A percentile compares a stretch with the other conserved stretches of the same genome.
These are phyloP conservation scores for Zychaea mexicana DNA, from an alignment of 371 early-diverging fungal genomes.

Conservation along the genomic window DNA sequence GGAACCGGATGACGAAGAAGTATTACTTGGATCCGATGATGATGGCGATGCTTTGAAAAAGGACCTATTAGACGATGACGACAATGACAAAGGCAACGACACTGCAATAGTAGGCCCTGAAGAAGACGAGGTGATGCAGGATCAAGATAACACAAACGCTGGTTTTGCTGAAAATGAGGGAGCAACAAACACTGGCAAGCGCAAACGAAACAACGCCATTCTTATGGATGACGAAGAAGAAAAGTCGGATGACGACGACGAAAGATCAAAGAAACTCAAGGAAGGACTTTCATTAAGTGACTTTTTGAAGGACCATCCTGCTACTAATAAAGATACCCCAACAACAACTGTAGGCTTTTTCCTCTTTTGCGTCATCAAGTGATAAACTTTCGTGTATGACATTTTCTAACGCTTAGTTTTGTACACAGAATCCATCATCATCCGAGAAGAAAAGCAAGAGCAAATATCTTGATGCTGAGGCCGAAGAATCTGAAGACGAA, in stretches of 20 bases:
- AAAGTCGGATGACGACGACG: slow-evolving; percentile 12
- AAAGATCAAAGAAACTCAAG: slow-evolving; percentile 12
- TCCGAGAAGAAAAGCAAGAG: slow-evolving; percentile 14
- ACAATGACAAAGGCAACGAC: neutral
- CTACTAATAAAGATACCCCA: neutral
- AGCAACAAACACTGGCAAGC: neutral
- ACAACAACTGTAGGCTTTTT: neutral
- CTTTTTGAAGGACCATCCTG: neutral
- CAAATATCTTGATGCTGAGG: slow-evolving; percentile 48
- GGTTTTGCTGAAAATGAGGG: neutral
- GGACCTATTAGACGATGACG: neutral
- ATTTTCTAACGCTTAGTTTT: too few species aligned
- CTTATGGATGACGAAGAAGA: slow-evolving; percentile 13
- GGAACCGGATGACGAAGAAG: slow-evolving; percentile 8
- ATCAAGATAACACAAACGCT: neutral
- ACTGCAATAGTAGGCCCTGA: neutral
- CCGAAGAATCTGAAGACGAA: slow-evolving; percentile 54
- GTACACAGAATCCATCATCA: too few species aligned
- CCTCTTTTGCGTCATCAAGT: neutral
- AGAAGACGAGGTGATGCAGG: neutral
- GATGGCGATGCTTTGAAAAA: slow-evolving; percentile 3
- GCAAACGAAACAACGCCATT: slow-evolving; percentile 4
- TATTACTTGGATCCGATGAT: slow-evolving; percentile 6
- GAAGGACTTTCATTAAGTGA: slow-evolving; percentile 18
- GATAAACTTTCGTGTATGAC: too few species aligned